Base-by-base conservation (phyloP, 495 filamentous ascomycete genomes). In the Daldinia childiae region DNA sequence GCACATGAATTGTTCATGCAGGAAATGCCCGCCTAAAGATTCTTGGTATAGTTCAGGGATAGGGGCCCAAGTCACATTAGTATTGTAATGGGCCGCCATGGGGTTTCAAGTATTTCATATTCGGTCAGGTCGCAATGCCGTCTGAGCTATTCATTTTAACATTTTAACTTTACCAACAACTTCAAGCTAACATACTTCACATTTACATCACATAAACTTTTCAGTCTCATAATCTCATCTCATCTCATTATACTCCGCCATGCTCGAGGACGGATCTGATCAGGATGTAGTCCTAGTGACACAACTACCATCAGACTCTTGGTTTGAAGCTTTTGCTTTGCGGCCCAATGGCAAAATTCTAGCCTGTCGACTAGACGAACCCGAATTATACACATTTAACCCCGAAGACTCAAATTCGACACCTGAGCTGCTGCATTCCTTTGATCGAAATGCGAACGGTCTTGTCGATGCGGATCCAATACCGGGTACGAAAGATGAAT, bases 311-410 rank as follows among this genome's bases (percentile, higher is more conserved):
- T 77, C 74, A 26, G 74, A 77, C 17, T 73, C 72, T 1, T 78
- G 76, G 76, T 78, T 76, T 24, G 76, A 78, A 38, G 74, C 71
- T 7, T 67, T 78, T 58, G 64, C 68, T 21, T 32, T 76, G 15
- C 74, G 76, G 3, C 76, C 76, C 12, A 75, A 78, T 48, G 76
- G 76, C 66, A 71, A 65, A 15, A 72, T 76, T 17, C 55, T 78
- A 38, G 69, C 74, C 26, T 68, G 71, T 17, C 76, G 76, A 65
- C 15, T 76, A 21, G 76, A 78, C 62, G 66, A 73, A 38, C 71
- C 76, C 29, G 74, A 76, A 32, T 50, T 78, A 3, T 78, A 78
- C 72, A 78, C 69, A 61, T 78, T 76, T 21, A 17, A 68, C 15
- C 65, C 74, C 50, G 74, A 75, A 43, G 72, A 78, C 41, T 48